Evolutionary conservation across 1,284 basidiomycete species (phyloP).

Genomic region (Laetiporus sulphureus): DNA sequence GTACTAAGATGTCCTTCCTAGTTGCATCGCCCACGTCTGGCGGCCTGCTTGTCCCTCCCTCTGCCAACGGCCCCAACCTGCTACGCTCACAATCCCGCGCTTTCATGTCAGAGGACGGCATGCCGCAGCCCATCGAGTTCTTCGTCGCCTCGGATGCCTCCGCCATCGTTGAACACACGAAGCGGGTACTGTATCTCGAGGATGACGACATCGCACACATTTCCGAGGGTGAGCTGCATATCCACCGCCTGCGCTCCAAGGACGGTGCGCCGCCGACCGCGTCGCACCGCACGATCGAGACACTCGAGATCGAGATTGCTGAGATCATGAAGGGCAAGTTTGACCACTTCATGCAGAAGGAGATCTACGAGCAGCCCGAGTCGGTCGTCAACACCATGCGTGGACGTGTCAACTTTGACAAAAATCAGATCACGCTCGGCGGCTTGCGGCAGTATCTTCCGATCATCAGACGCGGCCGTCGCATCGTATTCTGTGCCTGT

Average conservation of each 20-base stretch:
- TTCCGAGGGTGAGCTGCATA: conserved; percentile 94
- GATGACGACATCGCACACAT: conserved; percentile 99
- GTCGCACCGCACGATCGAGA: conserved; percentile 94
- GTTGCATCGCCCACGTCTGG: conserved; percentile 46
- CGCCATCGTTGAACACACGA: conserved; percentile 98
- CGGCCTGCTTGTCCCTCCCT: conserved; percentile 65
- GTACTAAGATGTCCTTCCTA: conserved; percentile 1
- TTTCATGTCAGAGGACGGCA: conserved; percentile 97
- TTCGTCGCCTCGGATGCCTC: conserved; percentile 98
- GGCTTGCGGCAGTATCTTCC: conserved; percentile 93
- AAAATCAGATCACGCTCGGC: conserved; percentile 87
- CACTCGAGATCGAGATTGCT: conserved; percentile 96
- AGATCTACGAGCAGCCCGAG: conserved; percentile 99
- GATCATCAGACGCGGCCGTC: conserved; percentile 91
- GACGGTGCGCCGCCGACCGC: conserved; percentile 64
- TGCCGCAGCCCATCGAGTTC: conserved; percentile 99
- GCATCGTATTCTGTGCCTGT: conserved; percentile 96
- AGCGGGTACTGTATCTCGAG: conserved; percentile 97
- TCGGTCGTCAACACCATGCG: conserved; percentile 99
- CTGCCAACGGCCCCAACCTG: conserved; percentile 68
- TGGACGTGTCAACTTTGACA: conserved; percentile 99
- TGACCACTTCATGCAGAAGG: conserved; percentile 99
- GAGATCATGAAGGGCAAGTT: conserved; percentile 99
- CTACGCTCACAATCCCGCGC: conserved; percentile 95
- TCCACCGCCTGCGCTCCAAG: conserved; percentile 90